Conservation (phyloP, 2,329 filamentous ascomycete species). For the Penicillium psychrosexuale region DNA sequence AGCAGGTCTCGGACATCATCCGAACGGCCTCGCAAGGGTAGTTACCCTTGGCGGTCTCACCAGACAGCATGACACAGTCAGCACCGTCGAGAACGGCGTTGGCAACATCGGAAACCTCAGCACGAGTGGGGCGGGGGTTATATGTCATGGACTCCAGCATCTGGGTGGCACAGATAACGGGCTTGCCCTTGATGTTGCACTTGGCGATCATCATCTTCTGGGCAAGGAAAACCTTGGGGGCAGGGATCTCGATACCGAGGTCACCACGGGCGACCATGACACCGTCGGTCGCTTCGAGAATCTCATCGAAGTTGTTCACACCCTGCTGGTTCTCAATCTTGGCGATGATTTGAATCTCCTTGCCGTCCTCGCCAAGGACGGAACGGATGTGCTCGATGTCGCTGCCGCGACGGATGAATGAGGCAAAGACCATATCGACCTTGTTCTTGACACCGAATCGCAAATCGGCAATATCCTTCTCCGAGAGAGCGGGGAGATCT, state of each 20-base stretch:
- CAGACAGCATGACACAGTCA: constrained; percentile 99
- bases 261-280: constrained; percentile 99
- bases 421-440: constrained; percentile 98
- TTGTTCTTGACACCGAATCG: constrained; percentile 96
- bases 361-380: constrained; percentile 85
- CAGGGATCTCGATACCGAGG: constrained; percentile 96
- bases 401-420: constrained; percentile 90
- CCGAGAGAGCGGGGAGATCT: constrained; percentile 91
- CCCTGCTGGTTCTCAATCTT: constrained; percentile 99
- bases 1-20: constrained; percentile 98
- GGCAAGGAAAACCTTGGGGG: constrained; percentile 96
- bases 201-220: constrained; percentile 99
- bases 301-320: constrained; percentile 99
- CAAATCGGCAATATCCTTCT: constrained; percentile 96
- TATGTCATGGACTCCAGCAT: constrained; percentile 99
- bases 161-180: constrained; percentile 97
- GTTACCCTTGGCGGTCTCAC: constrained; percentile 95
- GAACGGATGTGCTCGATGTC: constrained; percentile 91
- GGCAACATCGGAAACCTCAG: constrained; percentile 96
- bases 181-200: constrained; percentile 99
- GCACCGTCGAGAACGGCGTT: constrained; percentile 97
- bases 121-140: constrained; percentile 96
- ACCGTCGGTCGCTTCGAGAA: constrained; percentile 92
- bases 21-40: constrained; percentile 89
- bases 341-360: constrained; percentile 98